Base-by-base conservation (phyloP, 1,284 basidiomycete genomes). In the Ganoderma sinense region DNA sequence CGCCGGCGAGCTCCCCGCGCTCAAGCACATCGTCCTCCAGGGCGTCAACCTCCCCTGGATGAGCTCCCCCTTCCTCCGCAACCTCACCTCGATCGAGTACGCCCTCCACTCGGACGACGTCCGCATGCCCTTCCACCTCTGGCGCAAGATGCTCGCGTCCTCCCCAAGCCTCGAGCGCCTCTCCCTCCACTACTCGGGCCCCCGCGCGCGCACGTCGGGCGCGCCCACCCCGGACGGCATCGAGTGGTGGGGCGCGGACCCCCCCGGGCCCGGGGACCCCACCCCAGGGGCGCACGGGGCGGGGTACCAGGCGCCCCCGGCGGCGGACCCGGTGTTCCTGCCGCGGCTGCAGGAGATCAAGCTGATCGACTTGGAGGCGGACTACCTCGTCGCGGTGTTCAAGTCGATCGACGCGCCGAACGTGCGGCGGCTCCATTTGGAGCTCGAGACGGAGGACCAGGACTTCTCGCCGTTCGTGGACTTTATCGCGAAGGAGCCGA, bases 31-130 rank as follows among this genome's bases (percentile, higher is more conserved):
- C 62, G 87, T 87, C 36, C 81, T 91, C 66, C 88, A 89, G 71
- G 89, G 89, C 66, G 89, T 91, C 69, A 90, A 90, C 76, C 83
- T 91, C 51, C 86, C 87, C 4, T 90, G 88, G 88, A 80, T 80
- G 18, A 77, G 82, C 59, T 85, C 85, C 29, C 84, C 86, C n/a
- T 89, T 86, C 78, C 83, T 90, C 68, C 76, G 78, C 43, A 81
- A 82, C 59, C 81, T 91, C 53, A 79, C 83, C 55, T 79, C 83
- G 58, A 82, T 91, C 63, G 86, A 90, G 77, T 82, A 89, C 61
- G 88, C 87, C 11, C 82, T 90, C n/a, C 89, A 91, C 76, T 82
- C 85, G 1, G 84, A 88, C 71, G 86, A 82, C 69, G 86, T 89
- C 53, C 86, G 89, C 36, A 87, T 88, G 11, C 82, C 86, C 1